Conservation (phyloP, 2,329 filamentous ascomycete species). For the Truncatella angustata region DNA sequence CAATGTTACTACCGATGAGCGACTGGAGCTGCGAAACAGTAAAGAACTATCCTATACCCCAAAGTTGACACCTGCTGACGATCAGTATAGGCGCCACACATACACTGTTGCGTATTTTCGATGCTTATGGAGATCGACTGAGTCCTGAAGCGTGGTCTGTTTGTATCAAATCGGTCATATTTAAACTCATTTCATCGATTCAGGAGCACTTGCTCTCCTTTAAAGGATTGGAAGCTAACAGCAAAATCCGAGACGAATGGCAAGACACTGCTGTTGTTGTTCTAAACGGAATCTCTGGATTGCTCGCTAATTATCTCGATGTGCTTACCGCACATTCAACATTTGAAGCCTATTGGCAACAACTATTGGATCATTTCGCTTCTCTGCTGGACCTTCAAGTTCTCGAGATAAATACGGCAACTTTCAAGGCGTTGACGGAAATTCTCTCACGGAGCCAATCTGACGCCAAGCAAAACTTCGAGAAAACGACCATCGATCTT, state of each 20-base stretch:
- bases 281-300: conserved; percentile 67
- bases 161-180: conserved; percentile 77
- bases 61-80: conserved; percentile 24
- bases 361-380: conserved; percentile 68
- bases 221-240: conserved; percentile 33
- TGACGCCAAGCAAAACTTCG: conserved; percentile 42
- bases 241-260: conserved; percentile 57
- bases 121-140: conserved; percentile 82
- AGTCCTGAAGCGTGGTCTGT: conserved; percentile 78
- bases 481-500: conserved; percentile 52
- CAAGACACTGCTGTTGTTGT: conserved; percentile 74
- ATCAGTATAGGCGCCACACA: conserved; percentile 68
- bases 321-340: conserved; percentile 63
- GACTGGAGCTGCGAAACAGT: conserved; percentile 77
- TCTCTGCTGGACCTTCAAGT: conserved; percentile 60
- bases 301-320: conserved; percentile 75
- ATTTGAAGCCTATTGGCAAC: conserved; percentile 73
- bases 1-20: conserved; percentile 67
- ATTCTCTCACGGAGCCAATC: conserved; percentile 54
- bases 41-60: conserved; percentile 20
- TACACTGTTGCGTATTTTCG: conserved; percentile 86
- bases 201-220: conserved; percentile 50
- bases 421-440: conserved; percentile 65
- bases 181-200: conserved; percentile 73
- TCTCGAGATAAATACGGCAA: conserved; percentile 69